These are phyloP conservation scores for Penicillium ucsense DNA, from an alignment of 495 filamentous ascomycete genomes.

Conservation along the genomic window DNA sequence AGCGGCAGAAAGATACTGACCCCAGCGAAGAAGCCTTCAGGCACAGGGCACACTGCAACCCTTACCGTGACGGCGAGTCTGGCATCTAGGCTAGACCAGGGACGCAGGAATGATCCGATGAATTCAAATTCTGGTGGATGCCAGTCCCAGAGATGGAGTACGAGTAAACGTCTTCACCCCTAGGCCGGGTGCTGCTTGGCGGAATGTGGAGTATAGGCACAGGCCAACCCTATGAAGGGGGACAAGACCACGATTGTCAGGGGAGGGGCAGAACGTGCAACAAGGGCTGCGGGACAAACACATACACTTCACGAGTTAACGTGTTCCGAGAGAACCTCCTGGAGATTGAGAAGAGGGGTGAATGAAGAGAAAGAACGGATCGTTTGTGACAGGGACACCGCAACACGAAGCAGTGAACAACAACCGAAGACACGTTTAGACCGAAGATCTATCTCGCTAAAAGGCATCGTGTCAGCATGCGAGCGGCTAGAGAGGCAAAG, in stretches of 20 bases:
- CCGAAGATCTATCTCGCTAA: neutral
- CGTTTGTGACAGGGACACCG: constrained; percentile 13
- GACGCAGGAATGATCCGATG: constrained; percentile 42
- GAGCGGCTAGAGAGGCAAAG: neutral
- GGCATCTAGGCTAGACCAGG: constrained; percentile 43
- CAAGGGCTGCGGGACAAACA: constrained; percentile 17
- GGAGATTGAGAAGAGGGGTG: constrained; percentile 10
- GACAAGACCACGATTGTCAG: constrained; percentile 31
- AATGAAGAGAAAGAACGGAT: constrained; percentile 4
- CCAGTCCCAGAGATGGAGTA: constrained; percentile 48
- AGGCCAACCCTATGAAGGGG: constrained; percentile 37
- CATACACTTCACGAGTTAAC: constrained; percentile 30
- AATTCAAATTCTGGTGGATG: constrained; percentile 29
- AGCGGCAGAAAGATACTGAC: constrained; percentile 32
- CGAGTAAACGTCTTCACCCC: constrained; percentile 66
- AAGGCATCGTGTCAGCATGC: constrained; percentile 2
- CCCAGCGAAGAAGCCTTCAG: constrained; percentile 39
- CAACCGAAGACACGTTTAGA: neutral
- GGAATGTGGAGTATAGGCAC: constrained; percentile 46
- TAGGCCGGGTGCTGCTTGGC: constrained; percentile 33
- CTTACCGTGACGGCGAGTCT: constrained; percentile 58
- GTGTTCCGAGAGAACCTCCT: constrained; percentile 17
- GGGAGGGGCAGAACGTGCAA: constrained; percentile 23
- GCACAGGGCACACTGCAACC: constrained; percentile 43
- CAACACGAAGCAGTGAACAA: constrained; percentile 7